Base-by-base conservation (phyloP, 2,329 filamentous ascomycete genomes). In the Penicillium sp. region DNA sequence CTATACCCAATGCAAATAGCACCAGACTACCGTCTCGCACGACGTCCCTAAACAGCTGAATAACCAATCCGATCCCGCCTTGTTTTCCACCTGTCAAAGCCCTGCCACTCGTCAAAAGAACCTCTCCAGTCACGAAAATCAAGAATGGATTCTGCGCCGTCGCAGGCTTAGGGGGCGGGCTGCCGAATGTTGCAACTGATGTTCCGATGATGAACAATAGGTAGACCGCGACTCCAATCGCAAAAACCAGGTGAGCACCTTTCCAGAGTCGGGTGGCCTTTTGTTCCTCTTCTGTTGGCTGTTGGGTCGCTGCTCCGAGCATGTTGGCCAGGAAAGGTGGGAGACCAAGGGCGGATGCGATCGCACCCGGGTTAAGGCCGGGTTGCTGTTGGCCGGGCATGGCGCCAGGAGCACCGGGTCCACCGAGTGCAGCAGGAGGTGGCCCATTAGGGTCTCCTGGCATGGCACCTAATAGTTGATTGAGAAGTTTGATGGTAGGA, bases 211-310 rank as follows among this genome's bases (percentile, higher is more conserved):
- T 54, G 24, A 74, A 66, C 0, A 78, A 58, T 33, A 78, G 76
- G 68, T 87, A 88, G 36, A 81, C 61, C 1, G 81, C 84, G 19
- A 86, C 73, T 2, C 71, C 64, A n/a, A 86, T 67, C 3, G 84
- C 79, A 66, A 87, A 85, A 14, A 86, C 42, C 5, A 81, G 77
- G 64, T 87, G 85, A 9, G 86, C 67, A 19, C 83, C 68, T 48
- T 83, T 81, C 85, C 84, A 87, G 9, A 82, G 59, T 39, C 61
- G 65, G 31, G 67, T 58, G 11, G 65, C 65, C 49, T 70, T 69
- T 58, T 73, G 66, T 55, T 75, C 69, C 42, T 68, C 63, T 13
- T 73, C 67, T 4, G 69, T 71, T 52, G 70, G 72, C 54, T 68
- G 73, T 65, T 72, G 68, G 29, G 70, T 65, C 19, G 68, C 71